Percentiles rank a stretch among this genome's conserved stretches.
Conservation (phyloP, 495 filamentous ascomycete species). For the Penicillium argentinense region DNA sequence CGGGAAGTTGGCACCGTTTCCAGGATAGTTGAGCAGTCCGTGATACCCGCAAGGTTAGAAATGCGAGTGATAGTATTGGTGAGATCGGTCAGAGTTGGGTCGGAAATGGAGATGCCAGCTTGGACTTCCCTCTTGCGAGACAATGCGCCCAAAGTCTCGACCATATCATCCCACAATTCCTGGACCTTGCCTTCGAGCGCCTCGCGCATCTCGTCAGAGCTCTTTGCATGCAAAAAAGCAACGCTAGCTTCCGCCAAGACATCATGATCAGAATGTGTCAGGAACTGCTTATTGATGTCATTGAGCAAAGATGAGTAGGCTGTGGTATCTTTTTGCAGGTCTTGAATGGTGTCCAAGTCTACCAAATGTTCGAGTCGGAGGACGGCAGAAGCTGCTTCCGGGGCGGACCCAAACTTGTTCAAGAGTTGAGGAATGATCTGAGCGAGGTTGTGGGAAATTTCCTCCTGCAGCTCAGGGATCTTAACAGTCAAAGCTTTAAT, state of each 20-base stretch:
- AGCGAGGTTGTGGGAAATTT: slow-evolving; percentile 71
- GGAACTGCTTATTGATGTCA: slow-evolving; percentile 91
- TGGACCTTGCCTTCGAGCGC: slow-evolving; percentile 75
- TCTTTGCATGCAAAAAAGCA: slow-evolving; percentile 80
- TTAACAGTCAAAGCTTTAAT: slow-evolving; percentile 63
- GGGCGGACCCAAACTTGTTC: slow-evolving; percentile 88
- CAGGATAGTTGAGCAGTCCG: slow-evolving; percentile 70
- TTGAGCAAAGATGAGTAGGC: slow-evolving; percentile 81
- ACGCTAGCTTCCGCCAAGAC: slow-evolving; percentile 83
- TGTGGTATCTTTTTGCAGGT: slow-evolving; percentile 80
- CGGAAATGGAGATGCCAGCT: slow-evolving; percentile 59
- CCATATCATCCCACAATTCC: slow-evolving; percentile 79
- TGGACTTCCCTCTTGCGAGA: slow-evolving; percentile 65
- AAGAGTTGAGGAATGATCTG: slow-evolving; percentile 78
- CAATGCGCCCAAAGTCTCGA: slow-evolving; percentile 66
- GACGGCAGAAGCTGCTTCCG: slow-evolving; percentile 80
- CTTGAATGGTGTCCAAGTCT: slow-evolving; percentile 84
- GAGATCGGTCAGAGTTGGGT: slow-evolving; percentile 63
- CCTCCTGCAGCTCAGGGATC: slow-evolving; percentile 64
- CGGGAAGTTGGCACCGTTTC: slow-evolving; percentile 53
- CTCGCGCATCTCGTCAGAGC: slow-evolving; percentile 84
- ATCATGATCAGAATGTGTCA: slow-evolving; percentile 79
- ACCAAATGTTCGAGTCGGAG: slow-evolving; percentile 84
- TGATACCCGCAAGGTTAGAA: slow-evolving; percentile 77
- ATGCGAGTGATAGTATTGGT: slow-evolving; percentile 81